Evolutionary conservation across 306 rosid species (phyloP).

Genomic region (Vicia sativa): DNA sequence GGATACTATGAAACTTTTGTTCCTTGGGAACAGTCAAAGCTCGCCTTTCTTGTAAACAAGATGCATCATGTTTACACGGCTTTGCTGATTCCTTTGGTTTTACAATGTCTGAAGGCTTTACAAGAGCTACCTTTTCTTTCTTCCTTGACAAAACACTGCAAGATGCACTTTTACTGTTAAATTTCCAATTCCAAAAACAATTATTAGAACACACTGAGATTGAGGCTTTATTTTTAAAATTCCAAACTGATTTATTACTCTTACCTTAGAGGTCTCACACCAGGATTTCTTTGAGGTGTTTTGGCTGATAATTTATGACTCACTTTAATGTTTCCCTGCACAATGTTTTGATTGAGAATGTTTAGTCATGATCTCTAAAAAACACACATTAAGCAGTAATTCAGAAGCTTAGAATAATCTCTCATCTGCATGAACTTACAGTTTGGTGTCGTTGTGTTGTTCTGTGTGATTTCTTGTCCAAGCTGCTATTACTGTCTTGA

Average conservation of each 20-base stretch:
- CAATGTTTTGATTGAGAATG: conserved; percentile 2
- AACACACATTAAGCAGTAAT: conserved; percentile 1
- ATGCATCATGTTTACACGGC: conserved; percentile 35
- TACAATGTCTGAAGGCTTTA: conserved; percentile 40
- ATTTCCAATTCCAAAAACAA: conserved; percentile 5
- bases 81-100: conserved; percentile 50
- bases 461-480: conserved; percentile 42
- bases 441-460: conserved; percentile 32
- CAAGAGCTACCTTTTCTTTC: conserved; percentile 46
- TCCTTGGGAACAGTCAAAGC: conserved; percentile 64
- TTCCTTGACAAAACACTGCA: conserved; percentile 57
- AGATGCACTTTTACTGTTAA: background rate
- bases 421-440: conserved; percentile 42
- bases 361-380: conserved; percentile 8
- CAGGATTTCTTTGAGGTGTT: conserved; percentile 32
- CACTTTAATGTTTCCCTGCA: conserved; percentile 47
- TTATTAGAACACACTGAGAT: background rate
- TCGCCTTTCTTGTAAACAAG: conserved; percentile 52
- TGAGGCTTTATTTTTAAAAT: background rate
- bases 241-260: background rate
- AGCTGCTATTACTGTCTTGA: conserved; percentile 40
- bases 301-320: conserved; percentile 45
- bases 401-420: background rate
- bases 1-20: conserved; percentile 69
- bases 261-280: conserved; percentile 51